Base-by-base conservation (phyloP, 352 stramenopile species). In the Pythium sukuiense region DNA sequence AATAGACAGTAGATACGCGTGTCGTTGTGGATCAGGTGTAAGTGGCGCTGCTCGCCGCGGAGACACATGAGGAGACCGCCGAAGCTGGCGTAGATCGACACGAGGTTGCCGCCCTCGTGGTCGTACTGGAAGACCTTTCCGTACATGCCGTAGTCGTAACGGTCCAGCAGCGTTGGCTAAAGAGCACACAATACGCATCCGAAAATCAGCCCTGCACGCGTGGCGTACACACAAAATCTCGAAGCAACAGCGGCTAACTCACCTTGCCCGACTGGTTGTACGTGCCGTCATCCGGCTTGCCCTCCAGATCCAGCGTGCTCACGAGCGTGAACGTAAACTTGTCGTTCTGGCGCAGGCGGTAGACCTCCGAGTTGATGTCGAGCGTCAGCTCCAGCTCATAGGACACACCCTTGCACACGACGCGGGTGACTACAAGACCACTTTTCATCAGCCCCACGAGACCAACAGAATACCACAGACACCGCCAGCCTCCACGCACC, bases 81-180 rank as follows among this genome's bases (percentile, higher is more conserved):
- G 80, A 98, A 99, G 61, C 90, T 98, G 55, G 96, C 90, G 60
- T 97, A 97, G 76, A 99, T 97, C 30, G 92, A 83, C 39, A 98
- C 89, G 63, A 90, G 88, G 67, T 96, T 96, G 75, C 96, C 93
- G 60, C 96, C 96, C 65, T 97, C 87, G 77, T 99, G 96, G 67
- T 97, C 87, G 70, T 99, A 98, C 76, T 98, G 91, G 84, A 99
- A 99, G 29, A 99, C 93, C 67, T 98, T 96, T 70, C 97, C 97
- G 80, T 99, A 98, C 96, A 99, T 99, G 39, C 98, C 97, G 76
- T 99, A 99, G 81, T 99, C 97, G 73, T 99, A 99, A 67, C 97
- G 96, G 77, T 99, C 96, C 52, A 98, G 83, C 33, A 99, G 83
- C 27, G 93, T 98, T 30, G 93, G 84, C 80, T 85, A 35, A 46